Percentiles rank a stretch among this genome's conserved stretches.
Evolutionary conservation across 768 basidiomycete species (phyloP).

Genomic region (Tephrocybe sp.): DNA sequence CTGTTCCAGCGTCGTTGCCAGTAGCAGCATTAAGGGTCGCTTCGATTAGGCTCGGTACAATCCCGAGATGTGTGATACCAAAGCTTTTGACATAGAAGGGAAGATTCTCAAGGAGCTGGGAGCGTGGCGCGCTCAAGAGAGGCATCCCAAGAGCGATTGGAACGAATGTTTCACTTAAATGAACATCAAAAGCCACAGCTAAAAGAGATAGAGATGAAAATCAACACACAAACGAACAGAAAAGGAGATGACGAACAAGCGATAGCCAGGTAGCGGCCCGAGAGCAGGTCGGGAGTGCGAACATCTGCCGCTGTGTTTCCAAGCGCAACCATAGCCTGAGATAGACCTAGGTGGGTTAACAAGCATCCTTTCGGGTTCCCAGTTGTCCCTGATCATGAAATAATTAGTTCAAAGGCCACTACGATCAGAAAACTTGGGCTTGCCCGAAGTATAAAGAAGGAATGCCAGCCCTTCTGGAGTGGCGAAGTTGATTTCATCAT

Average conservation of each 20-base stretch:
- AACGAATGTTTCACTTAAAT: conserved; percentile 44
- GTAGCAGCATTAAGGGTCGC: conserved; percentile 40
- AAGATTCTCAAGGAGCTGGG: conserved; percentile 43
- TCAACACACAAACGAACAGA: no score
- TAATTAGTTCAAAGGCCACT: background rate
- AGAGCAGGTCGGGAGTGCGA: conserved; percentile 24
- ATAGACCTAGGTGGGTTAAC: conserved; percentile 31
- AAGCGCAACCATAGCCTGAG: conserved; percentile 32
- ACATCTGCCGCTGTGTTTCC: conserved; percentile 31
- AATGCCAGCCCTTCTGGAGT: conserved; percentile 37
- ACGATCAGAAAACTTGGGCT: background rate
- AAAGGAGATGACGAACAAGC: conserved; percentile 33
- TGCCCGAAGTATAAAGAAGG: conserved; percentile 52
- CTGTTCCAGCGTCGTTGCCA: conserved; percentile 19
- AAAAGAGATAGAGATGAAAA: background rate
- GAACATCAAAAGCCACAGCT: conserved; percentile 54
- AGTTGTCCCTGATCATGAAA: conserved; percentile 38
- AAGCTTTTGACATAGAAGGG: conserved; percentile 34
- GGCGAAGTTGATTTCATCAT: conserved; percentile 27
- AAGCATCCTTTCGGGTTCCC: conserved; percentile 54
- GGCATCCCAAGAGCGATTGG: conserved; percentile 44
- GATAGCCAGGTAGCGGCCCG: conserved; percentile 37
- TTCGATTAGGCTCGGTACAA: conserved; percentile 54
- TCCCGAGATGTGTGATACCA: conserved; percentile 47
- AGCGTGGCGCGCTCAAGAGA: conserved; percentile 40